Evolutionary conservation across 2,329 filamentous ascomycete genomes (phyloP).

Genomic region (Ophiostoma sp.): DNA sequence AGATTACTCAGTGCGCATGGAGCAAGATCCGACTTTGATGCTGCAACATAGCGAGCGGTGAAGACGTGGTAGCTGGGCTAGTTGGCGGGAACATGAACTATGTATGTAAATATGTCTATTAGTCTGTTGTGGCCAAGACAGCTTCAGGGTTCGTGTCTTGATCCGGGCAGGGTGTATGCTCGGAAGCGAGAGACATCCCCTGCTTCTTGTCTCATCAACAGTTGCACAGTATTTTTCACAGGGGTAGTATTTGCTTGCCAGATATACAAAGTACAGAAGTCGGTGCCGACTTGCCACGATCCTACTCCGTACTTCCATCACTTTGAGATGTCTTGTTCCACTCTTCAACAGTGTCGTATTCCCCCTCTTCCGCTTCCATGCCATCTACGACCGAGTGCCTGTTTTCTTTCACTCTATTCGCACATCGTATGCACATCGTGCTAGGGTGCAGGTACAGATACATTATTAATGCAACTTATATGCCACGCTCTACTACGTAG

Average conservation of each 20-base stretch:
- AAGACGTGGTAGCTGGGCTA: neutral
- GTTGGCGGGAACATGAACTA: too few species aligned
- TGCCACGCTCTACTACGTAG: neutral
- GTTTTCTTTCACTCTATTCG: neutral
- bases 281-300: neutral
- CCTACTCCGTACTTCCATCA: neutral
- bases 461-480: neutral
- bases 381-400: slow-evolving; percentile 1
- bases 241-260: too few species aligned
- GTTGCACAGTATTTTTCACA: neutral
- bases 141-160: neutral
- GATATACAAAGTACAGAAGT: neutral
- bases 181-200: slow-evolving; percentile 15
- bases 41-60: slow-evolving; percentile 3
- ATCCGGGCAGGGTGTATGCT: neutral
- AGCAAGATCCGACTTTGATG: neutral
- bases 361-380: neutral
- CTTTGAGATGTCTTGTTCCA: neutral
- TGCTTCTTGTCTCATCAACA: slow-evolving; percentile 7
- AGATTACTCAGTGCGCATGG: neutral
- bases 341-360: slow-evolving; percentile 2
- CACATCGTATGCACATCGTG: neutral
- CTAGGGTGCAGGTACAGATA: neutral
- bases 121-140: neutral
- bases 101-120: neutral